Evolutionary conservation across 1,284 basidiomycete genomes (phyloP), one percentile per base, ranked within the genome.

Genomic region (Malassezia psittaci): DNA sequence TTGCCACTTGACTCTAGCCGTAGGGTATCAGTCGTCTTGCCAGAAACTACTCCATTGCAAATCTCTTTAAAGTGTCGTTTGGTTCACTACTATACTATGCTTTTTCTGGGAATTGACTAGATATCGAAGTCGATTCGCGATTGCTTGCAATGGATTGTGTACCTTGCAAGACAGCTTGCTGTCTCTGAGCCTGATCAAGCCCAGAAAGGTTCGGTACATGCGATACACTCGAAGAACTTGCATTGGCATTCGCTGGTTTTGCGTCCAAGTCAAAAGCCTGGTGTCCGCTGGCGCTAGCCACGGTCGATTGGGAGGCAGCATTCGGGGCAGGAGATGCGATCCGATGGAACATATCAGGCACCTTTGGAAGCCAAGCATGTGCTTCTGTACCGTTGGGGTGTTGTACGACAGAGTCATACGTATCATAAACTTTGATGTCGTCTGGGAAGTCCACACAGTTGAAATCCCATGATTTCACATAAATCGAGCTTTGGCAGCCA

Each of bases 401-500:
- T 29, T 52, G 35, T 19, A 66, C 60, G 34, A 52, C 62, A 11
- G 69, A 65, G 24, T 63, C 63, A 33, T 52, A 65, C 16, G 48
- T 51, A 12, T 48, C 46, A 51, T 65, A 74, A 58, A 61, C 59
- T 24, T 16, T n/a, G 9, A 60, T 4, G 18, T 59, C 42, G 8
- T 56, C 44, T 5, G 72, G 70, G 55, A 64, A 72, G 19, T 69
- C 66, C 40, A 69, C 86, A 84, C 91, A 96, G 53, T 84, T 83
- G 74, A 98, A 96, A 76, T 99, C 94, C 93, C 94, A 98, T 2
- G 83, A 85, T 77, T 85, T 87, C 52, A 90, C 68, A 88, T 88
- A 90, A 69, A 84, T 84, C 5, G 90, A 85, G 43, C 79, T 80
- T 57, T 82, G 77, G 71, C 93, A 98, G 59, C 86, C 80, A 11